Percentiles rank a stretch among this genome's conserved stretches.
These are phyloP conservation scores for Marasmius fiardii DNA, from an alignment of 1,284 basidiomycete genomes.

Conservation along the genomic window DNA sequence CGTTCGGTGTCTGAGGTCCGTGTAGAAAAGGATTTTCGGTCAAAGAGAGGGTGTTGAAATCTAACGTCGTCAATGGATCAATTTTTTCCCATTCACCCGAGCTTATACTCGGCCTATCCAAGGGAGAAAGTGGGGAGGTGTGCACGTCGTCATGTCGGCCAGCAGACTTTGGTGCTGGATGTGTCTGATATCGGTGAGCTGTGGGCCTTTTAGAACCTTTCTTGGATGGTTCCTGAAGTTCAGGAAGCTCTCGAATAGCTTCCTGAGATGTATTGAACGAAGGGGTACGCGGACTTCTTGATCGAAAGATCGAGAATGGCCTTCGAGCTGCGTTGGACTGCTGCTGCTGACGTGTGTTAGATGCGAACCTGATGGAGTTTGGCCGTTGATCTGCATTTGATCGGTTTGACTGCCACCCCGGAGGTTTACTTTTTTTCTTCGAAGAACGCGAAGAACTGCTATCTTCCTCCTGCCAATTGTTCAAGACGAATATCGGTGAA, in stretches of 20 bases:
- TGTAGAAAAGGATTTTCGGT: constrained; percentile 6
- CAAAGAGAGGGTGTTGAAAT: constrained; percentile 2
- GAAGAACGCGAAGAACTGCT: neutral
- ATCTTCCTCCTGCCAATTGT: neutral
- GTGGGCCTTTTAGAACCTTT: neutral
- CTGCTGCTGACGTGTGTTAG: neutral
- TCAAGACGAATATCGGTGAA: neutral
- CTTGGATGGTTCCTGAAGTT: neutral
- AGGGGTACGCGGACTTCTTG: neutral
- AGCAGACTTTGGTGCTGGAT: neutral
- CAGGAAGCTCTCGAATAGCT: neutral
- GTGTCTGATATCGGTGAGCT: neutral
- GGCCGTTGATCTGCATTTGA: neutral
- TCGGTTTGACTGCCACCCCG: neutral
- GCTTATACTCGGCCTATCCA: neutral
- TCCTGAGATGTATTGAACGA: neutral
- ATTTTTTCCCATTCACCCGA: constrained; percentile 1
- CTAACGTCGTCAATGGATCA: constrained; percentile 3
- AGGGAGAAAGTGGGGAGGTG: neutral
- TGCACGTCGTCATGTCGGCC: neutral
- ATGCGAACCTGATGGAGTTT: neutral
- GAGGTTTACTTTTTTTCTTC: neutral
- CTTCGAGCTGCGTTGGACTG: neutral
- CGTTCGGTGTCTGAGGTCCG: neutral
- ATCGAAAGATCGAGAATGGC: neutral